Evolutionary conservation across 23 red algal genomes (phyloP), one percentile per base, ranked within the genome.

Genomic region (Gracilaria gracilis): DNA sequence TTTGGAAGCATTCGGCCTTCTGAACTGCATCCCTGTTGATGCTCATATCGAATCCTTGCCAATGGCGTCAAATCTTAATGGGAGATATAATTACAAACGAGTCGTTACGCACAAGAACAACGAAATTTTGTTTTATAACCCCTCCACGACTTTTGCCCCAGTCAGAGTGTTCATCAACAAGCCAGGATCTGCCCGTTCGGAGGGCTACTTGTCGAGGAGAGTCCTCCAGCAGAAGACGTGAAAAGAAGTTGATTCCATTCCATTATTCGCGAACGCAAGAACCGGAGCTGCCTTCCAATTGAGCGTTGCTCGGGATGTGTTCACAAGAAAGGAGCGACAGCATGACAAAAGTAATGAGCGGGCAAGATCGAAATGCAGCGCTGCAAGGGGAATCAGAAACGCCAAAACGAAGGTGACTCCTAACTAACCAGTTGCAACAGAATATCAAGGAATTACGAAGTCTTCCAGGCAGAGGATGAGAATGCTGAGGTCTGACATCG

Each of bases 401-500:
- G 69, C 69, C 5, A 75, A 46, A 75, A 87, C 59, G n/a, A 75
- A 64, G 57, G 50, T 31, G 4, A 47, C 80, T 32, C 80, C 83
- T 9, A 40, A 75, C n/a, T 61, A 82, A 20, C 75, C 88, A 24
- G 61, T 81, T 33, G 71, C 88, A 17, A 91, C 75, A 28, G 71
- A 91, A 6, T 62, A 82, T 75, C 88, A 61, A 67, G 65, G 34
- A 38, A 91, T 91, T 40, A 33, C 75, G 13, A 40, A 82, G 57
- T 80, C 51, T n/a, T 84, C 79, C 24, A 83, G 75, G n/a, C 46
- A 44, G 4, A 53, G 90, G 50, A 93, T 80, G 23, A 55, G 59
- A 29, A 51, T 95, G 23, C 66, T 91, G 66, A 90, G 85, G 19
- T 95, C 91, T 25, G 67, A 86, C 8, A 98, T 98, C 51, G 87